A percentile compares a stretch with the other conserved stretches of the same genome.
Evolutionary conservation across 129 eudicot genomes (phyloP).

Genomic region (Mikania micrantha): DNA sequence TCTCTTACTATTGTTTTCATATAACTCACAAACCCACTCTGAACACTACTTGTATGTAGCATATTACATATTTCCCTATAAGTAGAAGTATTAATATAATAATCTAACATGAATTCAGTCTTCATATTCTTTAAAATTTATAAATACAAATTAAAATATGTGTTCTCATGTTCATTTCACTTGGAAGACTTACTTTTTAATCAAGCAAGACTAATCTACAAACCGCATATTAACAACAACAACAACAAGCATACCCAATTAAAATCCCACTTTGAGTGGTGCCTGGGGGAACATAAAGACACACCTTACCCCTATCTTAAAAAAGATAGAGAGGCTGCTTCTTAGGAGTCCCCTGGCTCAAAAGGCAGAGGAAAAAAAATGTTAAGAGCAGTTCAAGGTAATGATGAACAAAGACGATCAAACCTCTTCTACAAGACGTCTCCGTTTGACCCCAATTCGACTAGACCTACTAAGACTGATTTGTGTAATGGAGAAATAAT

Average conservation of each 20-base stretch:
- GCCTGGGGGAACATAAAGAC: too few relatives aligned
- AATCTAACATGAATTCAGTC: slow-evolving; percentile 3
- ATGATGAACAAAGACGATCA: slow-evolving; percentile 8
- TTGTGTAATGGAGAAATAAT: slow-evolving; percentile 51
- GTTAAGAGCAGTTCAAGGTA: background rate
- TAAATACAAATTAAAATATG: slow-evolving; percentile 1
- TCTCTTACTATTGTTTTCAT: background rate
- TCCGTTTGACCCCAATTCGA: slow-evolving; percentile 78
- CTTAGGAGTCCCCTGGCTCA: too few relatives aligned
- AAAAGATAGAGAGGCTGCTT: too few relatives aligned
- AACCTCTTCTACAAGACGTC: slow-evolving; percentile 91
- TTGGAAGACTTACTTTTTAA: background rate
- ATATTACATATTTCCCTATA: background rate
- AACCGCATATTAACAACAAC: slow-evolving; percentile 2
- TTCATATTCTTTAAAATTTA: background rate
- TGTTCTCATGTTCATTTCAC: background rate
- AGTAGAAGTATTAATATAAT: background rate
- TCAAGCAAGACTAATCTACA: background rate
- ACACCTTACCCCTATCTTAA: too few relatives aligned
- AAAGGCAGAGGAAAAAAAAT: too few relatives aligned
- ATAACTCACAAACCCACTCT: background rate
- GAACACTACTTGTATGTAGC: background rate
- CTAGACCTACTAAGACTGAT: slow-evolving; percentile 64
- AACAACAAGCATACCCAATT: too few relatives aligned
- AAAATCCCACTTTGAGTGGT: too few relatives aligned